Evolutionary conservation across 169 alveolate genomes (phyloP).

Genomic region (Cryptosporidium sp.): DNA sequence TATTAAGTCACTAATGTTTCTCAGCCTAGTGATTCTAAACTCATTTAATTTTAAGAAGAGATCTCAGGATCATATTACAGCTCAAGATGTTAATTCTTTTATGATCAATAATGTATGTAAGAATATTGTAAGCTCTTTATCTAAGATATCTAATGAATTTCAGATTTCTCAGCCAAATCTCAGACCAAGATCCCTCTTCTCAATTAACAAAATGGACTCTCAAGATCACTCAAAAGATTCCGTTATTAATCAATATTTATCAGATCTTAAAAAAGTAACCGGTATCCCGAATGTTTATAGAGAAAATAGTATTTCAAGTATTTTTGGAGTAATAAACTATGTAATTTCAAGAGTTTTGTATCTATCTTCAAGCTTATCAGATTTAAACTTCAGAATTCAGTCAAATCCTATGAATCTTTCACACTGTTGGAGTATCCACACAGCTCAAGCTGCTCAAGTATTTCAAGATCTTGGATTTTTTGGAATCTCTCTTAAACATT

Average conservation of each 20-base stretch:
- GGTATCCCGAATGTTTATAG: neutral
- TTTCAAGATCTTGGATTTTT: conserved; percentile 38
- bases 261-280: neutral
- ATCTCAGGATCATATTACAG: neutral
- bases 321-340: conserved; percentile 40
- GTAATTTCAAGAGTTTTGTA: conserved; percentile 19
- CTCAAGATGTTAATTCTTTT: neutral
- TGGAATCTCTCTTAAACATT: conserved; percentile 29
- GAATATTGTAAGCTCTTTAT: neutral
- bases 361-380: neutral
- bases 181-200: conserved; percentile 45
- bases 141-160: conserved; percentile 25
- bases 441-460: conserved; percentile 52
- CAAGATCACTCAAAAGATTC: neutral
- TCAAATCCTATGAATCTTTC: neutral
- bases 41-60: neutral
- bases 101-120: conserved; percentile 12
- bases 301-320: neutral
- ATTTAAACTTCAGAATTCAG: neutral
- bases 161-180: conserved; percentile 11
- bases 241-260: neutral
- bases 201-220: conserved; percentile 12
- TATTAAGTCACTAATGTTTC: conserved; percentile 27
- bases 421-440: conserved; percentile 7
- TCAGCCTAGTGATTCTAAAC: neutral